Evolutionary conservation across 2,329 filamentous ascomycete species (phyloP).

Genomic region (Elsinoe necatrix): DNA sequence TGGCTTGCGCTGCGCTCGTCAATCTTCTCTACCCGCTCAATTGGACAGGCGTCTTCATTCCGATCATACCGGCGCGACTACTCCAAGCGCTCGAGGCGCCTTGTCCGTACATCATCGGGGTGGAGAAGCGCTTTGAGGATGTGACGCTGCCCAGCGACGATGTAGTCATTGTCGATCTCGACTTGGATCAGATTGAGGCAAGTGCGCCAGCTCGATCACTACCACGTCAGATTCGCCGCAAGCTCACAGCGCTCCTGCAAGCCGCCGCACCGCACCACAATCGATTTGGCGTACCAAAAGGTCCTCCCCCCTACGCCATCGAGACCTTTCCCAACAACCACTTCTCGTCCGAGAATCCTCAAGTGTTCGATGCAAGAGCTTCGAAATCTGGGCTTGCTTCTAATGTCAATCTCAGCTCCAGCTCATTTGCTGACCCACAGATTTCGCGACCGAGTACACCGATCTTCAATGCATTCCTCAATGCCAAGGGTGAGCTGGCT

Average conservation of each 20-base stretch:
- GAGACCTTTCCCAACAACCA: constrained; percentile 87
- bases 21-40: constrained; percentile 82
- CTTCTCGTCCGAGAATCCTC: constrained; percentile 77
- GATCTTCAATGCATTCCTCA: constrained; percentile 85
- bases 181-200: constrained; percentile 82
- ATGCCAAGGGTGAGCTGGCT: constrained; percentile 60
- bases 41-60: constrained; percentile 92
- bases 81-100: constrained; percentile 88
- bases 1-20: constrained; percentile 78
- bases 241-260: constrained; percentile 80
- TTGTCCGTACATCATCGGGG: constrained; percentile 93
- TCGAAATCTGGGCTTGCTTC: constrained; percentile 67
- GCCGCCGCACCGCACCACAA: constrained; percentile 83
- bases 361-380: constrained; percentile 67
- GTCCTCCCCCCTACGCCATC: constrained; percentile 83
- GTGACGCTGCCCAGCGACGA: constrained; percentile 87
- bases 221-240: constrained; percentile 81
- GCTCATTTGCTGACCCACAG: constrained; percentile 62
- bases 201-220: constrained; percentile 68
- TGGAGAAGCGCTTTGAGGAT: constrained; percentile 83
- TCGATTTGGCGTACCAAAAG: constrained; percentile 75
- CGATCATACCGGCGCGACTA: constrained; percentile 76
- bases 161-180: constrained; percentile 88
- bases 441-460: constrained; percentile 49
- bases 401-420: constrained; percentile 82